phyloP scores from a whole-genome alignment of 2,329 filamentous ascomycete genomes.

The Fusarium poae region DNA sequence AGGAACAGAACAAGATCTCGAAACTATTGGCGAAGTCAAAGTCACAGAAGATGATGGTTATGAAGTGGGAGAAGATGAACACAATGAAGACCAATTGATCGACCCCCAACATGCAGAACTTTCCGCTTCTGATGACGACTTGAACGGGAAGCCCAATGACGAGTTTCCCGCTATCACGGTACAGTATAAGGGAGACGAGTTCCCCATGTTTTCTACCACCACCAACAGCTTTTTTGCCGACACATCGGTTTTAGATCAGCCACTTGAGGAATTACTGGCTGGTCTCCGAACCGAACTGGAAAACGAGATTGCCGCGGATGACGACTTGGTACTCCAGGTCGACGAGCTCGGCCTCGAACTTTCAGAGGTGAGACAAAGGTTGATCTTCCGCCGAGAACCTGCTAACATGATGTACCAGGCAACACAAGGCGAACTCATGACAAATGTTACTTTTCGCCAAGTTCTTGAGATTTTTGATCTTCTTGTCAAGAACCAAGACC shows the following conservation, averaged over 20 bases:
- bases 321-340: constrained; percentile 65
- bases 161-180: constrained; percentile 57
- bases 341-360: constrained; percentile 67
- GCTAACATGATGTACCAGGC: constrained; percentile 53
- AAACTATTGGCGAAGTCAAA: constrained; percentile 6
- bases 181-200: constrained; percentile 60
- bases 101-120: constrained; percentile 12
- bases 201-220: constrained; percentile 56
- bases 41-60: constrained; percentile 15
- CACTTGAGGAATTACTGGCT: constrained; percentile 60
- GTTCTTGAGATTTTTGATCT: constrained; percentile 60
- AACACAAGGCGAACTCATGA: constrained; percentile 52
- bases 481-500: constrained; percentile 60
- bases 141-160: constrained; percentile 24
- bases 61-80: constrained; percentile 23
- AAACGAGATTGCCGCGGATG: constrained; percentile 59
- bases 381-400: background rate
- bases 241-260: constrained; percentile 57
- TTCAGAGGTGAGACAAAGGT: constrained; percentile 58
- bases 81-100: constrained; percentile 25
- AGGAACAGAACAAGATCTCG: constrained; percentile 6
- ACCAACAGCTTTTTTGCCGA: constrained; percentile 62
- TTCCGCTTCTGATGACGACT: constrained; percentile 20
- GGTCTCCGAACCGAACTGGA: constrained; percentile 61
- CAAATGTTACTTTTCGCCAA: constrained; percentile 56